These are phyloP conservation scores for Pichia terricola DNA, from an alignment of 1,139 yeast species.

Conservation along the genomic window DNA sequence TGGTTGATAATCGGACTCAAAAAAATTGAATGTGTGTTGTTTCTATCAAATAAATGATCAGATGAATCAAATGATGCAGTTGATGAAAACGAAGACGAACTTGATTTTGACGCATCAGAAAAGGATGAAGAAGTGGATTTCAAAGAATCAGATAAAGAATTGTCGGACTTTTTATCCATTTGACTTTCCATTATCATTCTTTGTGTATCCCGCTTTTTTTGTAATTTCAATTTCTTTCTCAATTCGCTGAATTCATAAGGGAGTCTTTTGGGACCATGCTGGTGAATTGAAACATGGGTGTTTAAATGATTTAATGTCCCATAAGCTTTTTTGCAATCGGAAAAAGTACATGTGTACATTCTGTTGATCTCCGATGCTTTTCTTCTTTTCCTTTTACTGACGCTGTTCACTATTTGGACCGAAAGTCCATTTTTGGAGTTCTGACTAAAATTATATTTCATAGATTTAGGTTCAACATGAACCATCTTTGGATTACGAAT, in stretches of 20 bases:
- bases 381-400: constrained; percentile 46
- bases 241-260: constrained; percentile 40
- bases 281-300: constrained; percentile 65
- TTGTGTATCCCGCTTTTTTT: too few relatives aligned
- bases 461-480: too few relatives aligned
- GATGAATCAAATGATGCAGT: background rate
- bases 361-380: constrained; percentile 64
- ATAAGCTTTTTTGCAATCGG: constrained; percentile 59
- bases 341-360: constrained; percentile 50
- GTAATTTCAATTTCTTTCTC: constrained; percentile 1
- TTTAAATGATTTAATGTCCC: constrained; percentile 72
- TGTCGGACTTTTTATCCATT: background rate
- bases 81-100: background rate
- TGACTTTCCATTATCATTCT: too few relatives aligned
- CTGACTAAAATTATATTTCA: too few relatives aligned
- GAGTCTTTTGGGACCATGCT: constrained; percentile 59
- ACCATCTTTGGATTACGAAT: too few relatives aligned
- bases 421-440: too few relatives aligned
- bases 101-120: background rate
- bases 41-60: too few relatives aligned
- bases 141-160: background rate
- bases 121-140: background rate
- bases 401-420: constrained; percentile 1
- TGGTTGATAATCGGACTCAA: too few relatives aligned
- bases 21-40: too few relatives aligned